Conservation (phyloP, 2,329 filamentous ascomycete species). For the Aspergillus viridinutans region DNA sequence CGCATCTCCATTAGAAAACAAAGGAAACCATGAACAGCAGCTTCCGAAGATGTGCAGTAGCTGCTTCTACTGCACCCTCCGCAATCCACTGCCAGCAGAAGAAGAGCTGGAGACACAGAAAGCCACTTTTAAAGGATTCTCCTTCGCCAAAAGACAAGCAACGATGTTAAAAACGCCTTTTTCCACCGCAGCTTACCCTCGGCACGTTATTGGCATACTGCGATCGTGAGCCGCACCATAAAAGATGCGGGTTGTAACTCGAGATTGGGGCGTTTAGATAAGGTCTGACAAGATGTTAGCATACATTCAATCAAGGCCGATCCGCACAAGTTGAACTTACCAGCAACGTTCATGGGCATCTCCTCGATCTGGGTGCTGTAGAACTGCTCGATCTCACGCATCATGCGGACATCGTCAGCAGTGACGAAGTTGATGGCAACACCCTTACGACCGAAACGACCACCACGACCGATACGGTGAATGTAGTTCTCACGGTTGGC, state of each 20-base stretch:
- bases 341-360: constrained; percentile 93
- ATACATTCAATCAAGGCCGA: not conserved
- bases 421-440: constrained; percentile 99
- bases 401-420: constrained; percentile 98
- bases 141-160: constrained; percentile 26
- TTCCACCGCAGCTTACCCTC: constrained; percentile 25
- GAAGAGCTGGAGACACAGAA: constrained; percentile 35
- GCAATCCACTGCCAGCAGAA: constrained; percentile 23
- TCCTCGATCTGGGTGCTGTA: constrained; percentile 99
- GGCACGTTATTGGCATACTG: constrained; percentile 29
- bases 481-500: constrained; percentile 99
- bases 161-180: constrained; percentile 22
- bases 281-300: not conserved
- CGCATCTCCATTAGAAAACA: constrained; percentile 36
- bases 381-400: constrained; percentile 99
- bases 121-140: constrained; percentile 38
- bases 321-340: constrained; percentile 38
- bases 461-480: constrained; percentile 98
- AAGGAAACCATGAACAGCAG: constrained; percentile 34
- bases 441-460: constrained; percentile 99
- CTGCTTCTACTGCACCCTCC: constrained; percentile 12
- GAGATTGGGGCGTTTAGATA: not conserved
- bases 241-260: not conserved
- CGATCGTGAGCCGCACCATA: constrained; percentile 26
- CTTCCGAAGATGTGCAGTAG: constrained; percentile 2